Base-by-base conservation (phyloP, 1,284 basidiomycete genomes). In the Rhodofomes roseus region DNA sequence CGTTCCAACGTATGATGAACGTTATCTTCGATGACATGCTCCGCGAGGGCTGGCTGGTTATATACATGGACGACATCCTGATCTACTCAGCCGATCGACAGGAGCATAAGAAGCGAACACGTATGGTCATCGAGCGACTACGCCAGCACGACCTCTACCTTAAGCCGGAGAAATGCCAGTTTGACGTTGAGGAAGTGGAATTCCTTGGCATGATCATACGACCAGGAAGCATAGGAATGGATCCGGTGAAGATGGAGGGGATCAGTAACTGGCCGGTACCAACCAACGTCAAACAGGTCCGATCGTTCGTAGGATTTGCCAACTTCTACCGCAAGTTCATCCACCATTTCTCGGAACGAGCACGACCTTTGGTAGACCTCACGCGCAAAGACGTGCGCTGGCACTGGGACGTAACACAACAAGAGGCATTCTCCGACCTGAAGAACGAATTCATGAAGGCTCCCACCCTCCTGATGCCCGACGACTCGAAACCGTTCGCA, bases 241-340 rank as follows among this genome's bases (percentile, higher is more conserved):
- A 60, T 43, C 56, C 54, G 18, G 27, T n/a, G n/a, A 63, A 63
- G 48, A 29, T 60, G 8, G 3, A 27, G 1, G 60, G 48, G 1
- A 22, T 63, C 27, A 2, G 18, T 7, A 36, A 61, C 2, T 65
- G 63, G 61, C 60, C 53, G 2, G 37, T n/a, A 22, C 62, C 66
- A 5, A 22, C 18, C 5, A 52, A 34, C 18, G 23, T 65, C 39
- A 58, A 62, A 31, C 55, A 68, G 4, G 41, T 68, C 25, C 60
- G 62, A 53, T 44, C 57, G 2, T 69, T 67, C 55, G 37, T 69
- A 14, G 61, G 67, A 3, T 67, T 68, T 51, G 46, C 54, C 14
- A 76, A 76, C 63, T 79, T 74, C 64, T 79, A 74, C 58, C 62
- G 74, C 2, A 64, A 71, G 9, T 82, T 81, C 48, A 50, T 50